phyloP scores from a whole-genome alignment of 176 grass and related monocot genomes.

The Phyllostachys edulis region DNA sequence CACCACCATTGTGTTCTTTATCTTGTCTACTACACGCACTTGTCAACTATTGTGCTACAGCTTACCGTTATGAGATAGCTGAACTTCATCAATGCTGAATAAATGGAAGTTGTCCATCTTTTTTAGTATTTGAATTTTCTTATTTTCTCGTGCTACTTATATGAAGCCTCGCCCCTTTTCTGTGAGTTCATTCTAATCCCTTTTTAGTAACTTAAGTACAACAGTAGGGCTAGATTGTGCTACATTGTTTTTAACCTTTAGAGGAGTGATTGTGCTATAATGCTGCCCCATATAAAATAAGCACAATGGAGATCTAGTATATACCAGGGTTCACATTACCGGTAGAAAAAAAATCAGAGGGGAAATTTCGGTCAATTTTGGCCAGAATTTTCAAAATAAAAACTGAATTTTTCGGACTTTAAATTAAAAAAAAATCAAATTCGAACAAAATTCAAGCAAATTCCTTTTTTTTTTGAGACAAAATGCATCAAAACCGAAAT shows the following conservation, averaged over 20 bases:
- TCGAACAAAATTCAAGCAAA: too few species aligned
- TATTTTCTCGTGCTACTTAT: background rate
- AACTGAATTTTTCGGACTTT: too few species aligned
- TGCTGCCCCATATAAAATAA: background rate
- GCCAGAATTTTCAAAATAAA: too few species aligned
- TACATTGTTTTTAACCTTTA: background rate
- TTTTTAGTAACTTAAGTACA: background rate
- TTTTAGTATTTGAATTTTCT: background rate
- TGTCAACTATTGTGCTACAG: slow-evolving; percentile 18
- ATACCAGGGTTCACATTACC: too few species aligned
- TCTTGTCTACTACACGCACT: background rate
- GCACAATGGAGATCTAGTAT: background rate
- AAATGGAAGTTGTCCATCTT: background rate
- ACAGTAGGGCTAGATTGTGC: background rate
- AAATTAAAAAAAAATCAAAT: too few species aligned
- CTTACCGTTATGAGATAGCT: slow-evolving; percentile 5
- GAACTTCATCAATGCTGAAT: background rate
- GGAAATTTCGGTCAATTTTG: too few species aligned
- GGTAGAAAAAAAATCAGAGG: too few species aligned
- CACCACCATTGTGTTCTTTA: background rate
- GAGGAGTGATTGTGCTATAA: background rate
- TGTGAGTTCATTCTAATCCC: background rate
- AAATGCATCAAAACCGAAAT: too few species aligned
- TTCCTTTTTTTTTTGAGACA: too few species aligned
- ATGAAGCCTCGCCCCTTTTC: background rate